These are phyloP conservation scores for Micromonas pusilla DNA, from an alignment of 139 green algal genomes.

Conservation along the genomic window DNA sequence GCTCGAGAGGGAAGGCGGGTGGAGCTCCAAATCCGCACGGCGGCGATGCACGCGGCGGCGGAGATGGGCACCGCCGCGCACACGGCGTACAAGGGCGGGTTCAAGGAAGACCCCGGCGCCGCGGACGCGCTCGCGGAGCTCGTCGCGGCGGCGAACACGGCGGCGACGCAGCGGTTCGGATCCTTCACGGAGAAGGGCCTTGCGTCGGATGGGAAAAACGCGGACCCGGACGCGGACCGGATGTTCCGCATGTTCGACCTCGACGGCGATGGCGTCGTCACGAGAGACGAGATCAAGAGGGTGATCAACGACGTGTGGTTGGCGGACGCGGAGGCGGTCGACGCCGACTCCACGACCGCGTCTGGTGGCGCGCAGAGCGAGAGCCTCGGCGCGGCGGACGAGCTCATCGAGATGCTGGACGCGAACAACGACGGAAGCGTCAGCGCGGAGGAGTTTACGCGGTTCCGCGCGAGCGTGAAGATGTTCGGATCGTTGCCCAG, in stretches of 20 bases:
- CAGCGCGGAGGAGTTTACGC: conserved; percentile 32
- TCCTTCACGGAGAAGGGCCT: conserved; percentile 11
- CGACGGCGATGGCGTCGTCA: conserved; percentile 43
- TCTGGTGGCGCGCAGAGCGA: not conserved
- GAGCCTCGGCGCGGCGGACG: no score
- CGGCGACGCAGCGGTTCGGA: conserved; percentile 16
- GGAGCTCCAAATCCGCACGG: conserved; percentile 83
- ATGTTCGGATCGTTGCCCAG: not conserved
- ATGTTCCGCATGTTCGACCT: conserved; percentile 44
- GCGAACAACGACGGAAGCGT: conserved; percentile 39
- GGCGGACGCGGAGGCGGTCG: no score
- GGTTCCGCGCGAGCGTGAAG: conserved; percentile 25
- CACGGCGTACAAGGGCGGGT: conserved; percentile 86
- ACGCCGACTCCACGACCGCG: not conserved
- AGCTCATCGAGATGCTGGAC: conserved; percentile 40
- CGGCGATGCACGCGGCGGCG: conserved; percentile 84
- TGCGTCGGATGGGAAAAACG: not conserved
- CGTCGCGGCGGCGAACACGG: not conserved
- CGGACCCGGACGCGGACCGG: conserved; percentile 17
- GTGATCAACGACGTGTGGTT: conserved; percentile 33
- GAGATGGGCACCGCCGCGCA: conserved; percentile 88
- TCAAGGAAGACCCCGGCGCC: conserved; percentile 18
- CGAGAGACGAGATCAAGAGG: conserved; percentile 32
- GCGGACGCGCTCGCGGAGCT: conserved; percentile 1
- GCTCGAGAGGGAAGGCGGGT: conserved; percentile 36